Conservation (phyloP, 2,329 filamentous ascomycete species). For the Pseudopithomyces chartarum region DNA sequence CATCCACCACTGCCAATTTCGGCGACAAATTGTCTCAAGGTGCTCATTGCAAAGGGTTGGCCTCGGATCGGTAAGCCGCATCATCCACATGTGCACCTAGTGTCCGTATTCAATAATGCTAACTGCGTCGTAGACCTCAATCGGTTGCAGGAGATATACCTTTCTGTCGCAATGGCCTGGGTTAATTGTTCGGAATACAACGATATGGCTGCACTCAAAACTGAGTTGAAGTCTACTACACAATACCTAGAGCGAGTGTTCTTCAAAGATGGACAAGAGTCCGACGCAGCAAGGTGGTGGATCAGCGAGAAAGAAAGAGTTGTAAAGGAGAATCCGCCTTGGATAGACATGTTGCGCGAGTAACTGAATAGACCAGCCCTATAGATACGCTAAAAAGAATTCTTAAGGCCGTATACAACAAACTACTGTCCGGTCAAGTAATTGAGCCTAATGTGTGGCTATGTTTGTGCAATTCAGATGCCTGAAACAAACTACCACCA, state of each 20-base stretch:
- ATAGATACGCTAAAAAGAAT: not conserved
- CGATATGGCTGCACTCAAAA: not conserved
- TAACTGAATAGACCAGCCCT: not conserved
- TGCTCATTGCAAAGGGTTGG: constrained; percentile 1
- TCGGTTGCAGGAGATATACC: constrained; percentile 2
- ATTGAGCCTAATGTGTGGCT: not conserved
- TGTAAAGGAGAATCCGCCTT: not conserved
- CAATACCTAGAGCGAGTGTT: not conserved
- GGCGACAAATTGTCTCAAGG: not conserved
- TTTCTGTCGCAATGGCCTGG: constrained; percentile 1
- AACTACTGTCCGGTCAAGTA: not conserved
- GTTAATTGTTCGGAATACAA: constrained; percentile 1
- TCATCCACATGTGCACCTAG: not conserved
- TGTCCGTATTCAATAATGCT: not conserved
- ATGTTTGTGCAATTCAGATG: not conserved
- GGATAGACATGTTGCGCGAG: not conserved
- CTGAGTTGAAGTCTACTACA: not conserved
- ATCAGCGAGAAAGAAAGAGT: not conserved
- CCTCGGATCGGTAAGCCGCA: constrained; percentile 1
- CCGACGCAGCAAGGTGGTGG: not conserved
- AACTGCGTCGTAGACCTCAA: not conserved
- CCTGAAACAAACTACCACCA: not conserved
- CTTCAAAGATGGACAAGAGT: not conserved
- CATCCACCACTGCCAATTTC: not conserved
- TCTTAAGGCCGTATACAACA: not conserved